Base-by-base conservation (phyloP, 2,329 filamentous ascomycete species). In the Diplodia intermedia region DNA sequence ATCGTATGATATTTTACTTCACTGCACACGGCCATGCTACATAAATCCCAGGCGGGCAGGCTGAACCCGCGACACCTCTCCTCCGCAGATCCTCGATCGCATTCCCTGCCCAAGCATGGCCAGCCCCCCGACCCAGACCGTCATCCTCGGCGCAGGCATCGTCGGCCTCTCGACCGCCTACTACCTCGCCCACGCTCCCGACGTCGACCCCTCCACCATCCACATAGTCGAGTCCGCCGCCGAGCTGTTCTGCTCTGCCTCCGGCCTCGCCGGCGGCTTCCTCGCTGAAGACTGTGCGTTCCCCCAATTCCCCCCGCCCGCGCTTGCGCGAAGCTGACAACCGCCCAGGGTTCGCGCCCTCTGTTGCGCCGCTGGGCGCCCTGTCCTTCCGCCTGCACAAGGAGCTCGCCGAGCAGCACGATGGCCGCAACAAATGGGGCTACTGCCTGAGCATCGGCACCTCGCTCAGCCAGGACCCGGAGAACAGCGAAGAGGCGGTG, bases 251-350 rank as follows among this genome's bases (percentile, higher is more conserved):
- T 85, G 87, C 12, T 91, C 89, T 36, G 91, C 91, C 0, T 93
- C 90, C 2, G 91, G 91, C 1, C 89, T 86, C 71, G 90, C 91
- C 0, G 92, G 85, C 20, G 91, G 91, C 0, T 94, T 94, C 73
- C 75, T 94, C 9, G 91, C 91, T 0, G 83, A 82, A 40, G 89
- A 94, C 76, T 94, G 91, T 82, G 74, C 20, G 57, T 23, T 29
- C 47, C 15, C 14, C 47, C 4, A 3, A n/a, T 12, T 7, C 14
- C 7, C 29, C 20, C 7, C n/a, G 65, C 33, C 50, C 7, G 29
- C 29, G 60, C 40, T 20, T 50, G 49, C 49, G 38, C 40, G 40
- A 67, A 40, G 31, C 68, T 69, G 36, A 62, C 65, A 23, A 23
- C 33, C 26, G 20, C 71, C 52, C 40, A 80, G 79, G 79, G 90